These are phyloP conservation scores for Ustilago loliicola DNA, from an alignment of 1,284 basidiomycete species.

Conservation along the genomic window DNA sequence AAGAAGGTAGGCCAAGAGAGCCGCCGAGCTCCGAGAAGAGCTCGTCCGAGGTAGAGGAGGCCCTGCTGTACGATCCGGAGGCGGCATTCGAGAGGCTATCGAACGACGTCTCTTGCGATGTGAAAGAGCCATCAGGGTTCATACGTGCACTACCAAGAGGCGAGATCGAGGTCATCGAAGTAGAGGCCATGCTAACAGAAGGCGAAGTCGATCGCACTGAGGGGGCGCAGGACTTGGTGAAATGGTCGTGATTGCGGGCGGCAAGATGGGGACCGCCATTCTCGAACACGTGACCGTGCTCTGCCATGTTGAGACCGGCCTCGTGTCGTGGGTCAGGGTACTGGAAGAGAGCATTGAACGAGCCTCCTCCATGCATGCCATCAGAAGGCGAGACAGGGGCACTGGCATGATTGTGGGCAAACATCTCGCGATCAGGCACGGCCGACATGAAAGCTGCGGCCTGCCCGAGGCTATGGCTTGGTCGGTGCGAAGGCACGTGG, in stretches of 20 bases:
- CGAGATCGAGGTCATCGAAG: slow-evolving; percentile 53
- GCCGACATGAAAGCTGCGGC: slow-evolving; percentile 38
- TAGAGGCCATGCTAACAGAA: slow-evolving; percentile 46
- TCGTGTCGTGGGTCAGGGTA: slow-evolving; percentile 23
- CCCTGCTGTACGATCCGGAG: slow-evolving; percentile 44
- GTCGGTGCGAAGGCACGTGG: slow-evolving; percentile 33
- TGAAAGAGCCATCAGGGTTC: slow-evolving; percentile 49
- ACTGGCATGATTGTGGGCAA: slow-evolving; percentile 28
- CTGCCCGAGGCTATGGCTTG: slow-evolving; percentile 51
- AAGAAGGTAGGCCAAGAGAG: slow-evolving; percentile 25
- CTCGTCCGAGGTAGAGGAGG: slow-evolving; percentile 47
- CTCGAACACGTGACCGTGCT: slow-evolving; percentile 21
- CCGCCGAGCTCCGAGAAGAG: slow-evolving; percentile 29
- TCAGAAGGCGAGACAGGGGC: slow-evolving; percentile 49
- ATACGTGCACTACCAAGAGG: slow-evolving; percentile 41
- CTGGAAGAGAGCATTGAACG: slow-evolving; percentile 21
- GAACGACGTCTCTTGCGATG: slow-evolving; percentile 50
- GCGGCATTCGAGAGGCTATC: slow-evolving; percentile 50
- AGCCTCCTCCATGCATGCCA: slow-evolving; percentile 6
- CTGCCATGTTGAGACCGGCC: slow-evolving; percentile 8
- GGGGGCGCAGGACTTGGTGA: slow-evolving; percentile 23
- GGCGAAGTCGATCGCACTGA: slow-evolving; percentile 43
- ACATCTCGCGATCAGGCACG: slow-evolving; percentile 14
- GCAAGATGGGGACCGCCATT: slow-evolving; percentile 9
- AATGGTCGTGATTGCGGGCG: slow-evolving; percentile 7